Conservation (phyloP, 2,329 filamentous ascomycete species). For the Davidsoniella australis region DNA sequence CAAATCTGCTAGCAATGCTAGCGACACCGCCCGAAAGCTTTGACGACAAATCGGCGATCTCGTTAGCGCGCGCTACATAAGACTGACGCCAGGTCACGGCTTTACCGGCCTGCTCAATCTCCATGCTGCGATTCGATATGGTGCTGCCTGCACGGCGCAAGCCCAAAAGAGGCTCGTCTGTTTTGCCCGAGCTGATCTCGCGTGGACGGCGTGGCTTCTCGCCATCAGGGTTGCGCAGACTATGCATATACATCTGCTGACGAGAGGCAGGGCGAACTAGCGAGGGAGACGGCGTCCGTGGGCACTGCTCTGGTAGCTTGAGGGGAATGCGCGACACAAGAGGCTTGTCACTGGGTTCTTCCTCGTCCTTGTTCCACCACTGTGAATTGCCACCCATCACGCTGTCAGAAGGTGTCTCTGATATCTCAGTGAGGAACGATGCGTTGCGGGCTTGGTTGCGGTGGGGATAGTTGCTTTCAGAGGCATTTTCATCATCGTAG, state of each 20-base stretch:
- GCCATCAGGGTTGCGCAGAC: conserved; percentile 4
- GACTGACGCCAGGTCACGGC: conserved; percentile 6
- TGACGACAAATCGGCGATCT: conserved; percentile 17
- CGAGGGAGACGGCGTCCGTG: conserved; percentile 1
- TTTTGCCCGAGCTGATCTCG: neutral
- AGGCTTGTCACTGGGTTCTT: neutral
- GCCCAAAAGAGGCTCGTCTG: neutral
- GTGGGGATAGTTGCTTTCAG: neutral
- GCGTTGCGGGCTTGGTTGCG: neutral
- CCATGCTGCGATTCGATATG: conserved; percentile 7
- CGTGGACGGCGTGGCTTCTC: neutral
- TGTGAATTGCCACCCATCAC: neutral
- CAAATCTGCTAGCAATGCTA: conserved; percentile 22
- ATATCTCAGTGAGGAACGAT: conserved; percentile 10
- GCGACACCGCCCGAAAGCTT: conserved; percentile 19
- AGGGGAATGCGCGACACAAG: neutral
- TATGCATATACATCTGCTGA: conserved; percentile 4
- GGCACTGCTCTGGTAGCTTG: conserved; percentile 2
- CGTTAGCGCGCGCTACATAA: conserved; percentile 2
- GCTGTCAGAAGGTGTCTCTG: conserved; percentile 3
- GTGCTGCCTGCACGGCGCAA: conserved; percentile 2
- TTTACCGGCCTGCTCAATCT: conserved; percentile 8
- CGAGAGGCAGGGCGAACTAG: conserved; percentile 5
- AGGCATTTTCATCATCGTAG: conserved; percentile 7
- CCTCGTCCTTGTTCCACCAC: conserved; percentile 8